These are phyloP conservation scores for Pyrenopolyporus hunteri DNA, from an alignment of 495 filamentous ascomycete species.

Conservation along the genomic window DNA sequence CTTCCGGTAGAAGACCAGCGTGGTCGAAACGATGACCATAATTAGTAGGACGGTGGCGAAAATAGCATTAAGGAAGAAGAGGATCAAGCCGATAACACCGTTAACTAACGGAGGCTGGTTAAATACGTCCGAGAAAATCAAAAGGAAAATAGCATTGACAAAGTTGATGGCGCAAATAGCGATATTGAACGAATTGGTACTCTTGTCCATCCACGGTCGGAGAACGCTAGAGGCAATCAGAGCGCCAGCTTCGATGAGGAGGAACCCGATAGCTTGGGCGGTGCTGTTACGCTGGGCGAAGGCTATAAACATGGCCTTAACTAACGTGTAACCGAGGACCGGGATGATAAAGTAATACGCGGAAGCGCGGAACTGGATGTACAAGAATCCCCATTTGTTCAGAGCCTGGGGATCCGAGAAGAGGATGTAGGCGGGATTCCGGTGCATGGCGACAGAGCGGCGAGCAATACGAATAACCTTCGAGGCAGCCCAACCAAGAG, in stretches of 20 bases:
- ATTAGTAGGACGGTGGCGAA: conserved; percentile 86
- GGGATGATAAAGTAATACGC: conserved; percentile 97
- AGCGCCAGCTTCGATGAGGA: conserved; percentile 83
- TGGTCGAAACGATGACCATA: conserved; percentile 84
- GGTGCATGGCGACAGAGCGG: conserved; percentile 87
- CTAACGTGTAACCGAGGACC: conserved; percentile 73
- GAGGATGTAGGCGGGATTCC: conserved; percentile 95
- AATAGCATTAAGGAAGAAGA: conserved; percentile 89
- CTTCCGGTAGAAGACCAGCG: conserved; percentile 84
- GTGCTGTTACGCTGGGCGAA: conserved; percentile 76
- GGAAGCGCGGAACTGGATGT: conserved; percentile 95
- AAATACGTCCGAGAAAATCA: conserved; percentile 83
- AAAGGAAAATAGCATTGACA: conserved; percentile 83
- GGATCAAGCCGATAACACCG: conserved; percentile 91
- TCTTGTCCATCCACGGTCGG: conserved; percentile 99
- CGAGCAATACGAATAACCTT: conserved; percentile 91
- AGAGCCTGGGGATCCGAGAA: conserved; percentile 91
- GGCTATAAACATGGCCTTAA: conserved; percentile 92
- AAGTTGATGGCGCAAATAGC: conserved; percentile 90
- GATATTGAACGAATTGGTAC: conserved; percentile 97
- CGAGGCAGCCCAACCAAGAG: conserved; percentile 84
- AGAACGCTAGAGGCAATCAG: conserved; percentile 80
- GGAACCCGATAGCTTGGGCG: conserved; percentile 81
- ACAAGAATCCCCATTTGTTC: conserved; percentile 99
- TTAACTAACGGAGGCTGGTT: conserved; percentile 84